Evolutionary conservation across 176 grass and related monocot species (phyloP).

Genomic region (Oryza punctata): DNA sequence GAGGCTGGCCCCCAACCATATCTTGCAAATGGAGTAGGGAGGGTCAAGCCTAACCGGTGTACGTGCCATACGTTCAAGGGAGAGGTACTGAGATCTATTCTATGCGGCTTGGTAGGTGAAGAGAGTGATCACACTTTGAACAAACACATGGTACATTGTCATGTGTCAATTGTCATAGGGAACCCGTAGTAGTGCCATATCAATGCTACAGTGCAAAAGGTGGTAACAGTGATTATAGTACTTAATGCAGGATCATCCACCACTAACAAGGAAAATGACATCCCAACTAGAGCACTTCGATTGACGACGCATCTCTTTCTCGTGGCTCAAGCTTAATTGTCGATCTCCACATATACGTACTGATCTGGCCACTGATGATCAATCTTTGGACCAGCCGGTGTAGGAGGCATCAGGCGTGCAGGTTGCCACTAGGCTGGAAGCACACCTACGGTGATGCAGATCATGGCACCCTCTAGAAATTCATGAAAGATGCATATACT

Average conservation of each 20-base stretch:
- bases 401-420: not conserved
- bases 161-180: not conserved
- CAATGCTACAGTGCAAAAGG: not conserved
- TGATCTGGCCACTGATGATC: not conserved
- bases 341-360: not conserved
- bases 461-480: not conserved
- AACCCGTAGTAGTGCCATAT: not conserved
- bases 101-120: not conserved
- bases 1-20: not conserved
- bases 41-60: not conserved
- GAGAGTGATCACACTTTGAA: not conserved
- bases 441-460: not conserved
- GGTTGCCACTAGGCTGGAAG: not conserved
- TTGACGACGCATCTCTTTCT: not conserved
- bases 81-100: not conserved
- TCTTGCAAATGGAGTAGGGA: not conserved
- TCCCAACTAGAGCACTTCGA: not conserved
- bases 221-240: not conserved
- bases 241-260: not conserved
- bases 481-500: too few species aligned
- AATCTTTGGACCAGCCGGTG: not conserved
- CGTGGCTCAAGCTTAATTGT: not conserved
- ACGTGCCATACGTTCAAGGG: too few species aligned
- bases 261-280: not conserved
- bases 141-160: not conserved